These are phyloP conservation scores for Fraxinus quadrangulata DNA, from an alignment of 257 asterid species.

Conservation along the genomic window DNA sequence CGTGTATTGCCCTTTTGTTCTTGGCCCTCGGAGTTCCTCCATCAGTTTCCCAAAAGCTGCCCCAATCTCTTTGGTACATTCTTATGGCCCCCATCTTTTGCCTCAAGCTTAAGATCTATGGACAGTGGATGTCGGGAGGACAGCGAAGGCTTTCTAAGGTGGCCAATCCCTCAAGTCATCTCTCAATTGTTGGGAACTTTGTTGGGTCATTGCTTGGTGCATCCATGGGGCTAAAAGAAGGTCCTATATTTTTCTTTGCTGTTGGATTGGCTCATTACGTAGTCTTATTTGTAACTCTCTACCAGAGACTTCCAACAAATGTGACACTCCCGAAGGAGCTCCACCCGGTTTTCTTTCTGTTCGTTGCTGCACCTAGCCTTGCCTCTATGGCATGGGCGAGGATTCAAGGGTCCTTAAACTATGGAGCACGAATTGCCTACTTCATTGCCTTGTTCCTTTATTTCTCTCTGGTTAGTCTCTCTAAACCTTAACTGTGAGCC, in stretches of 20 bases:
- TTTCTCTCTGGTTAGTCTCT: conserved; percentile 63
- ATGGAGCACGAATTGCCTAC: conserved; percentile 65
- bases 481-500: background rate
- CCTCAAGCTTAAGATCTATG: conserved; percentile 82
- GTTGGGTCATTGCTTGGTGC: conserved; percentile 94
- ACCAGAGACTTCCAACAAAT: conserved; percentile 91
- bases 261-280: conserved; percentile 90
- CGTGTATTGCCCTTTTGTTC: conserved; percentile 73
- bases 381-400: conserved; percentile 96
- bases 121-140: conserved; percentile 98
- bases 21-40: conserved; percentile 69
- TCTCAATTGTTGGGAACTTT: conserved; percentile 76
- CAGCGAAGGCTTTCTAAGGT: conserved; percentile 82
- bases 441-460: conserved; percentile 90
- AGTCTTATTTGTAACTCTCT: conserved; percentile 80
- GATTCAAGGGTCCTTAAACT: conserved; percentile 72
- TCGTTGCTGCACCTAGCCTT: conserved; percentile 89
- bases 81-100: conserved; percentile 71
- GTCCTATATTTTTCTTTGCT: conserved; percentile 83
- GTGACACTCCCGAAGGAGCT: conserved; percentile 89
- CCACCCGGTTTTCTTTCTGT: conserved; percentile 91
- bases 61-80: conserved; percentile 56
- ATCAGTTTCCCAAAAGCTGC: conserved; percentile 39
- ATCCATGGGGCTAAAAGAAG: conserved; percentile 82
- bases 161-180: conserved; percentile 89